Conservation (phyloP, 2,329 filamentous ascomycete species). For the Aspergillus sp. region DNA sequence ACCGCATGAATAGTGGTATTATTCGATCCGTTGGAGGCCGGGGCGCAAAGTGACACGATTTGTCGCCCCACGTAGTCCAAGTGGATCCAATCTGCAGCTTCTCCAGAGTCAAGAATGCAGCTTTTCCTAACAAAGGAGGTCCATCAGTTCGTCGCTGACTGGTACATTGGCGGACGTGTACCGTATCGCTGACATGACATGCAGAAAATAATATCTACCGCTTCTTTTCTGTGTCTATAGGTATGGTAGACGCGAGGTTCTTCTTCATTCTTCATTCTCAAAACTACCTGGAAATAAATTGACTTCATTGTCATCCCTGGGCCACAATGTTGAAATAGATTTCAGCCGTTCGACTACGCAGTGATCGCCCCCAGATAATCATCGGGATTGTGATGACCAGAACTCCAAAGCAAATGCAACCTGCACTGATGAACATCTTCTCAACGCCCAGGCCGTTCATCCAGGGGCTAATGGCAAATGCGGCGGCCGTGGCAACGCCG, state of each 20-base stretch:
- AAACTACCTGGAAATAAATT: no score
- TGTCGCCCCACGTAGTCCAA: not conserved
- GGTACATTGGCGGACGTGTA: not conserved
- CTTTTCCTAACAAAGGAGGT: no score
- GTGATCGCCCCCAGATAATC: conserved; percentile 6
- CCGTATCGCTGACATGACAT: no score
- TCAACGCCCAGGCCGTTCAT: conserved; percentile 3
- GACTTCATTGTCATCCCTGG: no score
- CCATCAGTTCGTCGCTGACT: not conserved
- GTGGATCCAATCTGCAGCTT: not conserved
- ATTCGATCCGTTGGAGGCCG: no score
- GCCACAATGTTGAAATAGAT: conserved; percentile 2
- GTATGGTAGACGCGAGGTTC: no score
- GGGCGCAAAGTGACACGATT: no score
- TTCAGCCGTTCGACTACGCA: not conserved
- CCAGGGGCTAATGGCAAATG: conserved; percentile 8
- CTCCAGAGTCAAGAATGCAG: no score
- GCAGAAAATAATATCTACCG: no score
- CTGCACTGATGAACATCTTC: conserved; percentile 6
- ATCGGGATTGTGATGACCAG: conserved; percentile 1
- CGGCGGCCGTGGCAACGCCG: not conserved
- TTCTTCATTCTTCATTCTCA: no score
- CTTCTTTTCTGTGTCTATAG: no score
- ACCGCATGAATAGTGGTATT: not conserved
- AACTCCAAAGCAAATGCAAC: conserved; percentile 2